These are phyloP conservation scores for Vigna radiata DNA, from an alignment of 306 rosid species.

Conservation along the genomic window DNA sequence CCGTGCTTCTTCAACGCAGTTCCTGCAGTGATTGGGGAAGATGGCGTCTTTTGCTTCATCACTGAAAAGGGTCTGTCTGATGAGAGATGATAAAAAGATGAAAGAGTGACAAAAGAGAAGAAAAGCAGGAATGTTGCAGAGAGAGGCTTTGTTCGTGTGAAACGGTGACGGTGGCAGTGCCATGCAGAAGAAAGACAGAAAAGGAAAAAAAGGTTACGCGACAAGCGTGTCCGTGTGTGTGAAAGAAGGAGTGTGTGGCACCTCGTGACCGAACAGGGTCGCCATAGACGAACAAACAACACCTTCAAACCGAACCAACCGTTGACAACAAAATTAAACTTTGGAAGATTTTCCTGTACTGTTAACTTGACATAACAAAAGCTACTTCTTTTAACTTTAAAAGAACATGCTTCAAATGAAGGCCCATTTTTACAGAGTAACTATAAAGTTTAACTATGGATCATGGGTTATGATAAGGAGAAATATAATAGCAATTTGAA, in stretches of 20 bases:
- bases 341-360: no score
- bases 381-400: no score
- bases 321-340: no score
- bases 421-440: no score
- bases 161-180: conserved; percentile 19
- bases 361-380: no score
- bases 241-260: not conserved
- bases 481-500: no score
- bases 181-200: conserved; percentile 41
- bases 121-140: not conserved
- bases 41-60: conserved; percentile 56
- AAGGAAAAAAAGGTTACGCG: not conserved
- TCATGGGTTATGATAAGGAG: no score
- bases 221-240: conserved; percentile 37
- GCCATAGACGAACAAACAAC: conserved; percentile 40
- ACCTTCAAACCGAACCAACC: conserved; percentile 27
- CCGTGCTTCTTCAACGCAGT: conserved; percentile 38
- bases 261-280: conserved; percentile 36
- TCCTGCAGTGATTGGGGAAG: conserved; percentile 40
- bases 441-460: no score
- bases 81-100: conserved; percentile 14
- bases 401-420: no score
- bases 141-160: not conserved
- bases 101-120: conserved; percentile 18
- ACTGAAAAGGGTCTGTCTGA: conserved; percentile 41